Percentiles rank a stretch among this genome's conserved stretches.
These are phyloP conservation scores for Pichia sp. DNA, from an alignment of 1,139 yeast species.

Conservation along the genomic window DNA sequence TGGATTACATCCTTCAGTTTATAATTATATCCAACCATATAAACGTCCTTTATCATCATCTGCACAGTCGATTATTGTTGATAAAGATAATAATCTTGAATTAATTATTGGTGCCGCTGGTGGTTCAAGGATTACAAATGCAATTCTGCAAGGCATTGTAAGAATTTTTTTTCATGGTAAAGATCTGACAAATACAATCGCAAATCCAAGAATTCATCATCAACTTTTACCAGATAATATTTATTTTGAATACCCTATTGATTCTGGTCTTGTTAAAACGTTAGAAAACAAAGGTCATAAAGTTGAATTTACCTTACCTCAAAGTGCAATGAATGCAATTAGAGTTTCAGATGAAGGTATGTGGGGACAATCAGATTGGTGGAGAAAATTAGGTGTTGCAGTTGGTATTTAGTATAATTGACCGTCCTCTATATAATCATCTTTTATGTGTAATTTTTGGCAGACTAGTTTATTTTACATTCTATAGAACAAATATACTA, in stretches of 20 bases:
- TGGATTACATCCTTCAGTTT: slow-evolving; percentile 71
- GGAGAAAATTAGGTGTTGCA: slow-evolving; percentile 40
- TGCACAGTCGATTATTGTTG: slow-evolving; percentile 65
- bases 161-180: slow-evolving; percentile 52
- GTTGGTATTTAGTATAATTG: slow-evolving; percentile 31
- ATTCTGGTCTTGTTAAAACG: slow-evolving; percentile 16
- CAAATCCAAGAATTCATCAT: slow-evolving; percentile 82
- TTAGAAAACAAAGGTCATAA: slow-evolving; percentile 30
- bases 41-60: slow-evolving; percentile 84
- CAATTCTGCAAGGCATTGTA: slow-evolving; percentile 74
- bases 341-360: slow-evolving; percentile 18
- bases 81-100: slow-evolving; percentile 46
- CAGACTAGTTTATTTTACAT: too few relatives aligned
- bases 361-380: slow-evolving; percentile 37
- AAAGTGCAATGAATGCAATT: slow-evolving; percentile 40
- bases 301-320: slow-evolving; percentile 28
- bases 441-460: too few relatives aligned
- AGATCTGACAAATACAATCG: slow-evolving; percentile 60
- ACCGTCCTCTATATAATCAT: too few relatives aligned
- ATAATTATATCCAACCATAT: slow-evolving; percentile 67
- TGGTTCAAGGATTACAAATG: slow-evolving; percentile 83
- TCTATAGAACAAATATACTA: too few relatives aligned
- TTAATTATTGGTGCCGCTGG: slow-evolving; percentile 90
- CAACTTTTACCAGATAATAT: slow-evolving; percentile 74
- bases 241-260: slow-evolving; percentile 47